phyloP scores from a whole-genome alignment of 1,284 basidiomycete genomes.

The Ceratobasidium sp. region DNA sequence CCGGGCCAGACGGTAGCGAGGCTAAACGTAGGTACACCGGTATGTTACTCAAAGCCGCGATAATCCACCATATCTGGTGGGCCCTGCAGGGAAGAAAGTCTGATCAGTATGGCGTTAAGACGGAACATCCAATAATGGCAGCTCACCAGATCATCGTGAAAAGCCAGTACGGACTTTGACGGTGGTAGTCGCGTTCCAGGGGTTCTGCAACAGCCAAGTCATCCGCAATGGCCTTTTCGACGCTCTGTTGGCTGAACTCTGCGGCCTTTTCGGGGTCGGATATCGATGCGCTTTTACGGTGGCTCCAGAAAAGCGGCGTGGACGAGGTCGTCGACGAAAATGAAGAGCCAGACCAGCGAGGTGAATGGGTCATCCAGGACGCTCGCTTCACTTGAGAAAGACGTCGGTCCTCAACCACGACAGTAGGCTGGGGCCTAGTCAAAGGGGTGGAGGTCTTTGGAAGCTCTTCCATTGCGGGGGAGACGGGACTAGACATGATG shows the following conservation, averaged over 20 bases:
- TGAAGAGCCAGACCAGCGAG: constrained; percentile 27
- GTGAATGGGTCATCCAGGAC: constrained; percentile 36
- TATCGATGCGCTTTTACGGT: constrained; percentile 13
- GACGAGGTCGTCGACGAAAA: constrained; percentile 31
- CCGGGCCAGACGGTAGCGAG: constrained; percentile 18
- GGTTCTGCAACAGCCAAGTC: constrained; percentile 31
- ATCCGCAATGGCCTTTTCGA: constrained; percentile 34
- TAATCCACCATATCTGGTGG: constrained; percentile 41
- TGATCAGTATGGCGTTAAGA: neutral
- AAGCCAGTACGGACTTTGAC: constrained; percentile 33
- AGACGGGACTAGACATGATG: constrained; percentile 1
- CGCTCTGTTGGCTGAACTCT: constrained; percentile 30
- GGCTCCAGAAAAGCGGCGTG: constrained; percentile 27
- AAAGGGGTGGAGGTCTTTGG: constrained; percentile 23
- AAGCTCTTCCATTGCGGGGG: constrained; percentile 26
- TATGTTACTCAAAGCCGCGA: constrained; percentile 19
- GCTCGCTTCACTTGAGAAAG: constrained; percentile 27
- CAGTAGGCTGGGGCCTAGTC: neutral
- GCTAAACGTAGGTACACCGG: constrained; percentile 28
- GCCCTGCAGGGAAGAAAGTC: constrained; percentile 25
- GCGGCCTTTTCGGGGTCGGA: constrained; percentile 40
- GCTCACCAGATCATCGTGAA: constrained; percentile 36
- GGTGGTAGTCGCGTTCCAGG: constrained; percentile 37
- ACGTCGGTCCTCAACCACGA: constrained; percentile 16
- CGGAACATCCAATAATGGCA: neutral